phyloP scores from a whole-genome alignment of 2,329 filamentous ascomycete species.

The Talaromyces sp. region DNA sequence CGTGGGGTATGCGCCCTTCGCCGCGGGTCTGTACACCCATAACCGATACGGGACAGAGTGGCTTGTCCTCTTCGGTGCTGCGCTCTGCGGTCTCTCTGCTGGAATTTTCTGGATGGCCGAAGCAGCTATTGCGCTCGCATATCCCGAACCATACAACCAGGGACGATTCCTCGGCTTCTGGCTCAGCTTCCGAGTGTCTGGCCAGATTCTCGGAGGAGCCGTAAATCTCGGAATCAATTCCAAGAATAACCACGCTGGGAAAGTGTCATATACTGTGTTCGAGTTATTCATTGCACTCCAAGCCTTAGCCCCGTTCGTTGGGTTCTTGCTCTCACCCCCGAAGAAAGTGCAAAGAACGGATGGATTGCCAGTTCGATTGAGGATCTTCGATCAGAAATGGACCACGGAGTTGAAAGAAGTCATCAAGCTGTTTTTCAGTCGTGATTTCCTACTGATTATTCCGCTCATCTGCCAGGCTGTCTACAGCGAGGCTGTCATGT shows the following conservation, averaged over 20 bases:
- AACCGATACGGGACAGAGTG: conserved; percentile 65
- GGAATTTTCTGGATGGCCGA: conserved; percentile 74
- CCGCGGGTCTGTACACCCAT: conserved; percentile 66
- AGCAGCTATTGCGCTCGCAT: conserved; percentile 66
- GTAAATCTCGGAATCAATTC: conserved; percentile 66
- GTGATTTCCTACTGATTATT: conserved; percentile 59
- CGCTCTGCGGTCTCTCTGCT: conserved; percentile 63
- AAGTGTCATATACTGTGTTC: conserved; percentile 65
- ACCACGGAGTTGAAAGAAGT: conserved; percentile 58
- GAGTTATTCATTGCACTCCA: conserved; percentile 67
- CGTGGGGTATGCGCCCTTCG: conserved; percentile 65
- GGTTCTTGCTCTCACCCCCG: conserved; percentile 58
- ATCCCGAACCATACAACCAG: conserved; percentile 64
- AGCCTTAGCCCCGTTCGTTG: conserved; percentile 59
- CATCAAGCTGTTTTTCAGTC: conserved; percentile 54
- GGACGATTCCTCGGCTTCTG: conserved; percentile 64
- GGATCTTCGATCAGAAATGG: conserved; percentile 50
- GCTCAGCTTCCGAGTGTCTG: conserved; percentile 57
- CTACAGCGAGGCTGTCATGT: conserved; percentile 67
- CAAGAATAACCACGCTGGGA: conserved; percentile 52
- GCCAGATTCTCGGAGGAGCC: conserved; percentile 66
- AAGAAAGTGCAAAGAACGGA: conserved; percentile 60
- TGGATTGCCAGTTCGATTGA: conserved; percentile 56
- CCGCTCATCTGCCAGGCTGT: conserved; percentile 66
- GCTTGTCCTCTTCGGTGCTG: conserved; percentile 64